Percentiles rank a stretch among this genome's conserved stretches.
Evolutionary conservation across 805 yeast genomes (phyloP).

Genomic region (Pichia californica): DNA sequence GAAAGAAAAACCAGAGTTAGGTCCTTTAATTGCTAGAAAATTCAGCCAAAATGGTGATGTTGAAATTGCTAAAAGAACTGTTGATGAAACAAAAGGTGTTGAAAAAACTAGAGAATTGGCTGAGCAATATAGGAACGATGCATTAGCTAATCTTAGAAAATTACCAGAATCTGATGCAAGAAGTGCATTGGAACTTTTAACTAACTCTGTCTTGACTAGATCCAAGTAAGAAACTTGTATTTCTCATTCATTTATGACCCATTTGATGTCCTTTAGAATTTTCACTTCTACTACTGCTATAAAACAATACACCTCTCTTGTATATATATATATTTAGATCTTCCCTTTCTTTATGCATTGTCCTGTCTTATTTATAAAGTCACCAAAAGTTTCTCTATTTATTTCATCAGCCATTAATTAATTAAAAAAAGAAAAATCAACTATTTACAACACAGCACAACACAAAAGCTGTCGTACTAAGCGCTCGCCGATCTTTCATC

Average conservation of each 20-base stretch:
- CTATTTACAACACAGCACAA: too few relatives aligned
- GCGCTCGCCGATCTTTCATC: too few relatives aligned
- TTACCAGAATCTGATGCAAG: conserved; percentile 88
- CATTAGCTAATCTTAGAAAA: conserved; percentile 60
- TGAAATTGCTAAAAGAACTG: conserved; percentile 71
- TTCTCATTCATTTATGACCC: too few relatives aligned
- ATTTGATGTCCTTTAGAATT: neutral
- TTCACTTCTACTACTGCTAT: too few relatives aligned
- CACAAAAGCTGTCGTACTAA: too few relatives aligned
- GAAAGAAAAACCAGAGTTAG: conserved; percentile 80
- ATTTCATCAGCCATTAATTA: too few relatives aligned
- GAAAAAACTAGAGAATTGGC: conserved; percentile 73
- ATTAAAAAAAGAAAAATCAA: too few relatives aligned
- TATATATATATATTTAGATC: too few relatives aligned
- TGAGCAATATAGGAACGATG: conserved; percentile 66
- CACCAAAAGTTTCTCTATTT: too few relatives aligned
- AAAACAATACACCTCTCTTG: too few relatives aligned
- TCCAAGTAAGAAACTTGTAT: conserved; percentile 43
- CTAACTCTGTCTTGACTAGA: conserved; percentile 79
- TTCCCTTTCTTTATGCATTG: too few relatives aligned
- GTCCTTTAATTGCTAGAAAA: conserved; percentile 76
- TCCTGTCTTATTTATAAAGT: too few relatives aligned
- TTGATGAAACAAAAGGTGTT: conserved; percentile 65
- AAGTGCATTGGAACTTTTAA: conserved; percentile 77
- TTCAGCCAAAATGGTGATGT: conserved; percentile 80